Evolutionary conservation across 2,329 filamentous ascomycete species (phyloP).

Genomic region (Leptographium galeiforme): DNA sequence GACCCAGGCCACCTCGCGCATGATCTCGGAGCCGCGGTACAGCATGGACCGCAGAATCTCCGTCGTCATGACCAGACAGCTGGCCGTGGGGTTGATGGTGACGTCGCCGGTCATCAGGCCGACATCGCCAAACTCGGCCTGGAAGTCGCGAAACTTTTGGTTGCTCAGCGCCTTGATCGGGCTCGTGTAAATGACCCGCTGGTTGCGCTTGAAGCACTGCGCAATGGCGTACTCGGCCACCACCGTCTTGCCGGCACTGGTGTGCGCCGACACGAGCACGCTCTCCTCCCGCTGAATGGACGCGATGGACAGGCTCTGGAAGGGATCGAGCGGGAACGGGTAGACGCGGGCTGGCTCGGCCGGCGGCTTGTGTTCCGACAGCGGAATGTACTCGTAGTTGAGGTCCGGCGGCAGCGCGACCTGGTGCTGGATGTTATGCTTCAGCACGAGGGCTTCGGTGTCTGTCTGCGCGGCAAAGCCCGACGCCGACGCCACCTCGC

Average conservation of each 20-base stretch:
- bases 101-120: slow-evolving; percentile 98
- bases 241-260: slow-evolving; percentile 94
- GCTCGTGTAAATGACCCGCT: slow-evolving; percentile 97
- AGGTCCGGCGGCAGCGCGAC: slow-evolving; percentile 88
- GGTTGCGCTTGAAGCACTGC: slow-evolving; percentile 92
- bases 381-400: slow-evolving; percentile 88
- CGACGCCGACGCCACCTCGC: slow-evolving; percentile 72
- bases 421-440: slow-evolving; percentile 97
- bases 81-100: slow-evolving; percentile 96
- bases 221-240: slow-evolving; percentile 97
- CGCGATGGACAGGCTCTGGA: slow-evolving; percentile 87
- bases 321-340: slow-evolving; percentile 88
- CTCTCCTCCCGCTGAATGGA: slow-evolving; percentile 95
- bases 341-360: slow-evolving; percentile 72
- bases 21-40: slow-evolving; percentile 95
- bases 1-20: slow-evolving; percentile 98
- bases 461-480: slow-evolving; percentile 53
- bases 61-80: slow-evolving; percentile 96
- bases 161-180: slow-evolving; percentile 98
- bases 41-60: slow-evolving; percentile 98
- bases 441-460: slow-evolving; percentile 61
- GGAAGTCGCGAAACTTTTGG: slow-evolving; percentile 96
- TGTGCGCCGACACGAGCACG: slow-evolving; percentile 92
- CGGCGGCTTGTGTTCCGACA: slow-evolving; percentile 86
- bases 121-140: slow-evolving; percentile 89